Evolutionary conservation across 1,284 basidiomycete genomes (phyloP).

Genomic region (Cutaneotrichosporon cyanovorans): DNA sequence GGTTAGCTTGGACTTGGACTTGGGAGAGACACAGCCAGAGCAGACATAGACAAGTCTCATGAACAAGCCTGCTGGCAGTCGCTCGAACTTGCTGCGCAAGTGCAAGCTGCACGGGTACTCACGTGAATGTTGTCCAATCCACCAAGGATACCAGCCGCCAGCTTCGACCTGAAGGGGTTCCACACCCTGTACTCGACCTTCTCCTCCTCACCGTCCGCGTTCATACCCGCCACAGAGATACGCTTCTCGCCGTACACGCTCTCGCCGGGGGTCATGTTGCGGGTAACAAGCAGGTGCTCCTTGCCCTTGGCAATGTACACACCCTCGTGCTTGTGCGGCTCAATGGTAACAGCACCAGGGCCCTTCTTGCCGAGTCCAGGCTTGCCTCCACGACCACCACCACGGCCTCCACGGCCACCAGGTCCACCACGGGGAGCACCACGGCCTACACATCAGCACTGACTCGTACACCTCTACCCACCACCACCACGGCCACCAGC

Average conservation of each 20-base stretch:
- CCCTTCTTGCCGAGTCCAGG: constrained; percentile 58
- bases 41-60: too few relatives aligned
- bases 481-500: constrained; percentile 34
- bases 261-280: constrained; percentile 95
- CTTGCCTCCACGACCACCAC: constrained; percentile 48
- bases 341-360: constrained; percentile 79
- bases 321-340: constrained; percentile 90
- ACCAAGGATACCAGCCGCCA: constrained; percentile 93
- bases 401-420: constrained; percentile 42
- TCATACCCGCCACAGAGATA: constrained; percentile 69
- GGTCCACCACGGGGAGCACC: constrained; percentile 38
- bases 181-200: constrained; percentile 98
- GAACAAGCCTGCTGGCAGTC: too few relatives aligned
- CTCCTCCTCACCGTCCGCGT: constrained; percentile 56
- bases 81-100: too few relatives aligned
- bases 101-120: constrained; percentile 14
- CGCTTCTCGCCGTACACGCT: constrained; percentile 98
- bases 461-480: constrained; percentile 43
- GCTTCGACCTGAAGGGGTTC: constrained; percentile 98
- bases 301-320: constrained; percentile 88
- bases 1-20: too few relatives aligned
- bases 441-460: constrained; percentile 26
- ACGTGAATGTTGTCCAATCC: constrained; percentile 86
- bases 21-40: too few relatives aligned
- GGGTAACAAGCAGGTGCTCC: constrained; percentile 94